phyloP scores from a whole-genome alignment of 1,284 basidiomycete species.

The Ustilago shanxiensis region DNA sequence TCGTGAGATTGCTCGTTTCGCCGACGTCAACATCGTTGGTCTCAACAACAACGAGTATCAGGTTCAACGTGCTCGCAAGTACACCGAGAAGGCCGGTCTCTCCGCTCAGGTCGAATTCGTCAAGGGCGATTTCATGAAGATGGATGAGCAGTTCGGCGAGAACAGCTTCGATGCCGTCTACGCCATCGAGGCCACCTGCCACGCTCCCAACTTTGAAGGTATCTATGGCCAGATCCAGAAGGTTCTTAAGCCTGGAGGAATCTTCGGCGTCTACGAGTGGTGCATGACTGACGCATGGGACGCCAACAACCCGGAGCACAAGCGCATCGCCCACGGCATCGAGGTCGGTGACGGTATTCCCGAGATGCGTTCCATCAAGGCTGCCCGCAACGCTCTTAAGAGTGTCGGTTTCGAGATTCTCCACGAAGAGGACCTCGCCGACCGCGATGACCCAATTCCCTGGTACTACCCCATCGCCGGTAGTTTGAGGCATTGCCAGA shows the following conservation, averaged over 20 bases:
- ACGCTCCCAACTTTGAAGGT: conserved; percentile 94
- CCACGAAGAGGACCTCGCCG: conserved; percentile 94
- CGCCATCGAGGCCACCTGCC: conserved; percentile 97
- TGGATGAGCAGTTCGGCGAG: conserved; percentile 90
- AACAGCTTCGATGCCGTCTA: conserved; percentile 97
- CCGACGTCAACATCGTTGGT: conserved; percentile 87
- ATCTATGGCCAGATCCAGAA: conserved; percentile 94
- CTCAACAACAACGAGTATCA: conserved; percentile 99
- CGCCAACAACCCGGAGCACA: conserved; percentile 86
- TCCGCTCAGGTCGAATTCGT: conserved; percentile 79
- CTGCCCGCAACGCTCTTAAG: conserved; percentile 82
- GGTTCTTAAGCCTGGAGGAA: conserved; percentile 95
- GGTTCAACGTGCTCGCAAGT: conserved; percentile 84
- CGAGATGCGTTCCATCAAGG: conserved; percentile 87
- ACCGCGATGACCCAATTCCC: conserved; percentile 80
- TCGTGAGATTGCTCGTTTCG: conserved; percentile 91
- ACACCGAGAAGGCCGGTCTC: conserved; percentile 84
- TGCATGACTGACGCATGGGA: conserved; percentile 98
- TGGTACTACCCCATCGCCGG: conserved; percentile 99
- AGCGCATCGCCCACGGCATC: conserved; percentile 84
- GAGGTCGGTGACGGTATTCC: conserved; percentile 93
- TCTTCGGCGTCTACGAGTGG: conserved; percentile 98
- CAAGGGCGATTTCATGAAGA: conserved; percentile 89
- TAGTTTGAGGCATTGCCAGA: conserved; percentile 91
- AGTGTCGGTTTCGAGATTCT: conserved; percentile 89